Evolutionary conservation across 805 yeast species (phyloP).

Genomic region (Cyberlindnera suaveolens): DNA sequence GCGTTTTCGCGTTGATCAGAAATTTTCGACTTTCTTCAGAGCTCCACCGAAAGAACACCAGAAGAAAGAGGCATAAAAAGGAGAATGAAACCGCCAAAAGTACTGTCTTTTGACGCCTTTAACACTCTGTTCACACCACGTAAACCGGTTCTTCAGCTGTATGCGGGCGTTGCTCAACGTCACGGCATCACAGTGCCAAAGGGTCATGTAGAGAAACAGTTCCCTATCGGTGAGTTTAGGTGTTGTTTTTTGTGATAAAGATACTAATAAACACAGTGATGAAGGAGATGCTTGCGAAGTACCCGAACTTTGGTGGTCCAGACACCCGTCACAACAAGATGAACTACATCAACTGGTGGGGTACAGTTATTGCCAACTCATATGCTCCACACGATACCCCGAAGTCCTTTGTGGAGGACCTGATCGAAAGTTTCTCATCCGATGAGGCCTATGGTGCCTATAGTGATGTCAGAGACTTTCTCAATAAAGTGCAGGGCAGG

Average conservation of each 20-base stretch:
- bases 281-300: slow-evolving; percentile 29
- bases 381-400: slow-evolving; percentile 33
- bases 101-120: slow-evolving; percentile 63
- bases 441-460: slow-evolving; percentile 48
- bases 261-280: slow-evolving; percentile 28
- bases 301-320: slow-evolving; percentile 60
- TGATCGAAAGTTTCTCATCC: slow-evolving; percentile 44
- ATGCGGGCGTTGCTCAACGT: slow-evolving; percentile 39
- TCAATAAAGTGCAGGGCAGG: slow-evolving; percentile 26
- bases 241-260: neutral
- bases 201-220: slow-evolving; percentile 14
- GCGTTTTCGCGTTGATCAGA: too few species aligned
- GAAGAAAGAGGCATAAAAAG: too few species aligned
- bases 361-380: slow-evolving; percentile 36
- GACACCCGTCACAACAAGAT: slow-evolving; percentile 27
- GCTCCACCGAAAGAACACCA: too few species aligned
- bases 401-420: slow-evolving; percentile 34
- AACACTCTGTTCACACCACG: slow-evolving; percentile 58
- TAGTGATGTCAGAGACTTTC: slow-evolving; percentile 46
- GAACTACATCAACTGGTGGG: slow-evolving; percentile 52
- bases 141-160: slow-evolving; percentile 47
- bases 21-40: too few species aligned
- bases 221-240: slow-evolving; percentile 3
- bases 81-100: slow-evolving; percentile 16
- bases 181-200: slow-evolving; percentile 35